Evolutionary conservation across 495 filamentous ascomycete genomes (phyloP).

Genomic region (Neurospora hispaniola): DNA sequence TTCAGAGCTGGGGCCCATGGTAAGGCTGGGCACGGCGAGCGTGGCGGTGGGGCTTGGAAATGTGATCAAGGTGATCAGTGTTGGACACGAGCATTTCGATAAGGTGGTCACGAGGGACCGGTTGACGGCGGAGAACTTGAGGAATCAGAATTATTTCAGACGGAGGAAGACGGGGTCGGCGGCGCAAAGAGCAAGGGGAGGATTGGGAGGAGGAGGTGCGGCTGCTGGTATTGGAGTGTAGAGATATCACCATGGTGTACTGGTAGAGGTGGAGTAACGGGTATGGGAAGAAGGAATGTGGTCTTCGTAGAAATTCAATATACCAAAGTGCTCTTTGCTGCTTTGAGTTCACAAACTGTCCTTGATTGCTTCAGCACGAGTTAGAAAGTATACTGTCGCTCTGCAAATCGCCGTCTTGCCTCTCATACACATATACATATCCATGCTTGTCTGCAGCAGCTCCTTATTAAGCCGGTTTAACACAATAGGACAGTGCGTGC

Average conservation of each 20-base stretch:
- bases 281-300: neutral
- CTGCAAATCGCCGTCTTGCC: neutral
- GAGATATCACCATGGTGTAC: neutral
- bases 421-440: too few relatives aligned
- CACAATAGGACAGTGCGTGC: neutral
- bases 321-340: neutral
- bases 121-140: slow-evolving; percentile 18
- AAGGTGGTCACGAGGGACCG: slow-evolving; percentile 11
- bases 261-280: neutral
- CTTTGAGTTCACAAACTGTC: neutral
- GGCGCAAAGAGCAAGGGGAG: neutral
- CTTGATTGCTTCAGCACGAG: neutral
- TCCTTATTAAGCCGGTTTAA: neutral
- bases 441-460: too few relatives aligned
- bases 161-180: slow-evolving; percentile 16
- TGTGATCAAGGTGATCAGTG: slow-evolving; percentile 51
- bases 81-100: slow-evolving; percentile 52
- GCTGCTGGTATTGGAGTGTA: neutral
- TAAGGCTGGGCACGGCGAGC: slow-evolving; percentile 43
- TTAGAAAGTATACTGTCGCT: neutral
- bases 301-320: neutral
- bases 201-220: slow-evolving; percentile 1
- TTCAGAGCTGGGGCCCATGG: slow-evolving; percentile 47
- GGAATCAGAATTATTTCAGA: slow-evolving; percentile 19
- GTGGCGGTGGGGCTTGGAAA: slow-evolving; percentile 60